These are phyloP conservation scores for Oehlia diaphana DNA, from an alignment of 192 early-diverging fungal species.

Conservation along the genomic window DNA sequence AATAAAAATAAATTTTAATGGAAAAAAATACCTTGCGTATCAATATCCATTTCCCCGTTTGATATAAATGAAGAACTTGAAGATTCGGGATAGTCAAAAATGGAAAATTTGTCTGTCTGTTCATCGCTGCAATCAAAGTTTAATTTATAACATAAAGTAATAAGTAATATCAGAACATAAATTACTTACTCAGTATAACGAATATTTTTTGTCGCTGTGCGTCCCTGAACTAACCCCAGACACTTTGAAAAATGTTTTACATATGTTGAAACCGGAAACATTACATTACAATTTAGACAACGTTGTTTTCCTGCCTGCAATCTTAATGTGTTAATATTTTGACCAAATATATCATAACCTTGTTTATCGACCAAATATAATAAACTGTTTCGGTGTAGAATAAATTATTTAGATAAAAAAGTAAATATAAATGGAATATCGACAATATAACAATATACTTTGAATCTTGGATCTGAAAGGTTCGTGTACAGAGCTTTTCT, in stretches of 20 bases:
- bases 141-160: background rate
- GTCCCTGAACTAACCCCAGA: background rate
- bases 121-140: background rate
- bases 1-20: too few relatives aligned
- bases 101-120: background rate
- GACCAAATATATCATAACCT: background rate
- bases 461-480: background rate
- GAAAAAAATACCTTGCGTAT: background rate
- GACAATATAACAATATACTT: background rate
- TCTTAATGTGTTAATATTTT: background rate
- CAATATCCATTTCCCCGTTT: background rate
- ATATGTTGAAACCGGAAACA: background rate
- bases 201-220: background rate
- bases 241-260: background rate
- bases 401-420: too few relatives aligned
- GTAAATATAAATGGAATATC: background rate
- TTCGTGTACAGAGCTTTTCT: background rate
- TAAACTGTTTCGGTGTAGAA: background rate
- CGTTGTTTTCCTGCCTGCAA: background rate
- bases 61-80: background rate
- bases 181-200: background rate
- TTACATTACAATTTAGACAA: background rate
- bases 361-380: background rate
- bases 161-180: background rate
- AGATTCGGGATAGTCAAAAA: background rate